Base-by-base conservation (phyloP, 2,329 filamentous ascomycete genomes). In the Apiospora kogelbergensis region DNA sequence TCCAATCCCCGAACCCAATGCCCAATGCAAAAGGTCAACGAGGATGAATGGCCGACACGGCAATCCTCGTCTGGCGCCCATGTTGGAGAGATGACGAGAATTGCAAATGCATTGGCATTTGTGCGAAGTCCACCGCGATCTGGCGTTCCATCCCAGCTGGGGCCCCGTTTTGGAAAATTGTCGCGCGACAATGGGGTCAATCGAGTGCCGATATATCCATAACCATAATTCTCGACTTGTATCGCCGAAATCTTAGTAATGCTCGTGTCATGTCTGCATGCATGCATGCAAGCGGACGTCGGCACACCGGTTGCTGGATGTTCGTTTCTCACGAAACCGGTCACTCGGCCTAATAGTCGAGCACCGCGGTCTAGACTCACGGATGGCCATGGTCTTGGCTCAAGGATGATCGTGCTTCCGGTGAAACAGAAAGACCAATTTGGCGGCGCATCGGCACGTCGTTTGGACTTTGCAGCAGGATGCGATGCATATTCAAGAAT, bases 91-190 rank as follows among this genome's bases (percentile, higher is more conserved):
- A 37, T n/a, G 53, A 37, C 30, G 53, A 60, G 53, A 37, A 22
- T 60, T 17, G 11, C 53, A 60, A 60, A 22, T 60, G 53, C 53
- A 37, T 22, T 2, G 46, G 13, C 48, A 24, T 17, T 57, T n/a
- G 48, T 60, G 53, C 30, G 6, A 60, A 37, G 33, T n/a, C 53
- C 53, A 37, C 30, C 10, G 26, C 33, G 53, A 60, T 60, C 53
- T 60, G 53, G 53, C 26, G 53, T 60, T 60, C 53, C 53, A 60
- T 60, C 53, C 53, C 53, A 60, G 53, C 53, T 60, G 53, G 53
- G 30, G 53, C 30, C 53, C 53, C 53, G 53, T 60, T 42, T 42
- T 60, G 33, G 53, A 37, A 37, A 60, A 20, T 37, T 37, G 53
- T 60, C 53, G 53, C 26, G 53, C 53, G 53, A 60, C 53, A 60